Base-by-base conservation (phyloP, 75 land plant genomes). In the Chamaecyparis obtusa region DNA sequence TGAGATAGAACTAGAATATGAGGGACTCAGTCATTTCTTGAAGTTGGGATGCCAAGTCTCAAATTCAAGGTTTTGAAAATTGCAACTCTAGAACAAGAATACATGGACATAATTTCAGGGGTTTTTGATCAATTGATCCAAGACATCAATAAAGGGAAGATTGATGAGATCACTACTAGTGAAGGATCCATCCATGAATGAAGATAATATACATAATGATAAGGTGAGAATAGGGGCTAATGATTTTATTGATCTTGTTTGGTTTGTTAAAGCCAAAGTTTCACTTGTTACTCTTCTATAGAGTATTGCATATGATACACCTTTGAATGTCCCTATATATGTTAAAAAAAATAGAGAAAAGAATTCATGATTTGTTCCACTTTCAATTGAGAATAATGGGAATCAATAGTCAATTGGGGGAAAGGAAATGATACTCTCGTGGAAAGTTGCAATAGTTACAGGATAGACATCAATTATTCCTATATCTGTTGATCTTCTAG, bases 1-100 rank as follows among this genome's bases (percentile, higher is more conserved):
- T 64, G 92, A 92, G 43, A 71, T 88, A 30, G 88, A 83, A 67
- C 44, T 88, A 78, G 49, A 48, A 51, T 90, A 90, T 75, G 93
- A 92, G 64, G 88, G 90, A 30, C 71, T 92, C 84, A 89, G 78
- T 43, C 82, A 82, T 49, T 90, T 75, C 84, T 92, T 41, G 90
- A 86, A 74, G 87, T 87, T 69, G 83, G 93, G 35, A 90, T 92
- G 83, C 93, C 92, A 10, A 90, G 91, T 83, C 87, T 92, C 7
- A 92, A 92, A 48, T 71, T 92, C 71, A 91, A 92, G 87, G 93
- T 92, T 30, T 90, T 89, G 36, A 90, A 87, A 87, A 88, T 88
- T 56, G 85, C 87, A 77, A 89, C 88, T 36, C 92, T 83, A 81
- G 90, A 89, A 48, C 90, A 83, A 60, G 82, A 69, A 51, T 88